Evolutionary conservation across 352 stramenopile genomes (phyloP).

Genomic region (Pythium vanterpoolii): DNA sequence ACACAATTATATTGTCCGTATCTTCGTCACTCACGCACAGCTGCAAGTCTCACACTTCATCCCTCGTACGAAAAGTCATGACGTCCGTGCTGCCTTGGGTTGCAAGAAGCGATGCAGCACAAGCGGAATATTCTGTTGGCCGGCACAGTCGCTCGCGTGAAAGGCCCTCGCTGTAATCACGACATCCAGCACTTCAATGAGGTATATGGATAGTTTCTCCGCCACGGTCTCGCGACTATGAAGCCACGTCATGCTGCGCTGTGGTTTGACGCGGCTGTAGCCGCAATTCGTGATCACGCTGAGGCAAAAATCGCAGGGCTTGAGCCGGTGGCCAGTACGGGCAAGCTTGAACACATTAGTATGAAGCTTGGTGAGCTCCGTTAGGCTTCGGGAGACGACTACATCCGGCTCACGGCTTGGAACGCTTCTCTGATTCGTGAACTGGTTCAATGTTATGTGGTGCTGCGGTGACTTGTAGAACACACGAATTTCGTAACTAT

Average conservation of each 20-base stretch:
- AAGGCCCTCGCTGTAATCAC: conserved; percentile 9
- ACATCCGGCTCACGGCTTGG: background rate
- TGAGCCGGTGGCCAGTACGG: background rate
- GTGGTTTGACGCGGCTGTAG: conserved; percentile 11
- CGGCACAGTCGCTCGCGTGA: background rate
- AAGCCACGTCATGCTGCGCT: conserved; percentile 9
- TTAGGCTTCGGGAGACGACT: background rate
- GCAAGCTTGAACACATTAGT: conserved; percentile 11
- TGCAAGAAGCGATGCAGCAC: conserved; percentile 4
- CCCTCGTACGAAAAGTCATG: background rate
- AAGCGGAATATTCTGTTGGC: background rate
- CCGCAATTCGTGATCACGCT: conserved; percentile 11
- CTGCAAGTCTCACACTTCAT: too few species aligned
- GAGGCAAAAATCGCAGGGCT: conserved; percentile 14
- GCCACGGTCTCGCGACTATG: conserved; percentile 1
- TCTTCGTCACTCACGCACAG: too few species aligned
- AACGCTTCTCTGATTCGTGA: background rate
- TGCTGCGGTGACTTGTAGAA: conserved; percentile 4
- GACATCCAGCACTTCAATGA: conserved; percentile 3
- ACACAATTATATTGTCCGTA: background rate
- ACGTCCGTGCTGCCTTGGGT: background rate
- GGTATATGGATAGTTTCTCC: conserved; percentile 8
- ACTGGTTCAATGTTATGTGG: conserved; percentile 10
- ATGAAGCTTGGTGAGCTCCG: conserved; percentile 2
- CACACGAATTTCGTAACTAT: background rate